phyloP scores from a whole-genome alignment of 345 rosid species.

The Eucalyptus marginata region DNA sequence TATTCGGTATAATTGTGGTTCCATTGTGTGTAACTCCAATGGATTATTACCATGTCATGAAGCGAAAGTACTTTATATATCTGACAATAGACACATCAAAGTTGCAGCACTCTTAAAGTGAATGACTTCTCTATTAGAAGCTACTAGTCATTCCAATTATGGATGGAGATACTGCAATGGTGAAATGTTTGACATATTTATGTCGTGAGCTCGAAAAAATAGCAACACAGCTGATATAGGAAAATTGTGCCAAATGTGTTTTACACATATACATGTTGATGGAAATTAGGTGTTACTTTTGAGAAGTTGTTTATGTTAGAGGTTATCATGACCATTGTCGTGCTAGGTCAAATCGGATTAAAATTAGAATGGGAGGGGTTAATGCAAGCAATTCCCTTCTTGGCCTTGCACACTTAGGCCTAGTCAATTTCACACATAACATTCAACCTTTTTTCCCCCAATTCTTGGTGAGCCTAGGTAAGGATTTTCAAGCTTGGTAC shows the following conservation, averaged over 20 bases:
- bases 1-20: background rate
- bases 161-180: background rate
- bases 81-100: background rate
- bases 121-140: background rate
- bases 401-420: background rate
- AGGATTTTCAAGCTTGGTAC: background rate
- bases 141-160: background rate
- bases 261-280: background rate
- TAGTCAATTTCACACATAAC: background rate
- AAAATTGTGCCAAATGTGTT: background rate
- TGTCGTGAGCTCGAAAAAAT: background rate
- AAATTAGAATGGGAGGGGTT: background rate
- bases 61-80: background rate
- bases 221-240: background rate
- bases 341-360: background rate
- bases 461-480: background rate
- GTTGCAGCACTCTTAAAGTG: background rate
- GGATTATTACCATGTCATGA: background rate
- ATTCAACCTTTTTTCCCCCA: background rate
- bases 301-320: background rate
- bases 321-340: background rate
- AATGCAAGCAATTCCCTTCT: background rate
- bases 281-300: background rate
- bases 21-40: background rate
- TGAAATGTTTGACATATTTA: background rate